Evolutionary conservation across 2,329 filamentous ascomycete genomes (phyloP).

Genomic region (Hymenotorrendiella dingleyae): DNA sequence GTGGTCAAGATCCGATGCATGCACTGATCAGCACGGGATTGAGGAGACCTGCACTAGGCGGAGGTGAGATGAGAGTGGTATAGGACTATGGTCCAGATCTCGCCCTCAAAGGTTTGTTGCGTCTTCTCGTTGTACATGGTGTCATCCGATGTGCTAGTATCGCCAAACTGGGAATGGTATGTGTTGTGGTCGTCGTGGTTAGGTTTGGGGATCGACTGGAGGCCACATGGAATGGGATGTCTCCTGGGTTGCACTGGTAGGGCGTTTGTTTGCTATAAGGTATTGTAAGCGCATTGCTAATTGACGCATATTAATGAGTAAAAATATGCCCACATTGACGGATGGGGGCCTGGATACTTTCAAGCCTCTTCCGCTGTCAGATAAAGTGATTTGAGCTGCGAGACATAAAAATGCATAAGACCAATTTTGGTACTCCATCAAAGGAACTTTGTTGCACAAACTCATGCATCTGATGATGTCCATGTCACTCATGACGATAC

Average conservation of each 20-base stretch:
- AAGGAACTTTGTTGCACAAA: not conserved
- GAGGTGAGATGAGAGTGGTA: not conserved
- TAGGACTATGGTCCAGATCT: not conserved
- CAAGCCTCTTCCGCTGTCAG: not conserved
- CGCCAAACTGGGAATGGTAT: not conserved
- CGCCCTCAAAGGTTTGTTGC: not conserved
- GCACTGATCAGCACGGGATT: slow-evolving; percentile 1
- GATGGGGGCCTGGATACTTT: not conserved
- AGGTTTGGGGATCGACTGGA: not conserved
- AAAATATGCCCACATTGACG: not conserved
- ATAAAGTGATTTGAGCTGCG: not conserved
- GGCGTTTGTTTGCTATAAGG: not conserved
- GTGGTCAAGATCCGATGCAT: not conserved
- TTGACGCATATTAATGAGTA: not conserved
- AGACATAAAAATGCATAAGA: not conserved
- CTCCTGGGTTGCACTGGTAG: not conserved
- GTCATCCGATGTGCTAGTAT: not conserved
- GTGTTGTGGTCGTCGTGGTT: not conserved
- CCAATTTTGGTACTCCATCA: not conserved
- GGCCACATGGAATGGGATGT: slow-evolving; percentile 1
- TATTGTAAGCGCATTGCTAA: not conserved
- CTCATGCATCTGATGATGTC: not conserved
- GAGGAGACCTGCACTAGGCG: not conserved
- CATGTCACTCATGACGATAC: not conserved
- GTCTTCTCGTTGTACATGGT: not conserved